Conservation (phyloP, 139 green algal genomes). For the Yamagishiella unicocca region DNA sequence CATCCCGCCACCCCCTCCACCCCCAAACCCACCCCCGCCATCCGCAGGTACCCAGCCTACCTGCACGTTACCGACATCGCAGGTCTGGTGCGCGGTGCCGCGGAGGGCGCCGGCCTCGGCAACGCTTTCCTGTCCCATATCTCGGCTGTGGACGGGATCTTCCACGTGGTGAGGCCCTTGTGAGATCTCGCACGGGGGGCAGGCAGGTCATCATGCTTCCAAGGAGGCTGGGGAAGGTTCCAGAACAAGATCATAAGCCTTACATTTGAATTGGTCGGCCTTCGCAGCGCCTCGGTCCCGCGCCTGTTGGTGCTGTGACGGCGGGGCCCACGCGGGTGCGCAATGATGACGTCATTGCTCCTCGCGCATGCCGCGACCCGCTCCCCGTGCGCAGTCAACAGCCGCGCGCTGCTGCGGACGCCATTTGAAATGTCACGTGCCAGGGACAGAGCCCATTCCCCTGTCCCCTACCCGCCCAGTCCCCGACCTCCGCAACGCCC, state of each 20-base stretch:
- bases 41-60: constrained; percentile 83
- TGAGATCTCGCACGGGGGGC: background rate
- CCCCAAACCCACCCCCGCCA: background rate
- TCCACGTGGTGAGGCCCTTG: constrained; percentile 83
- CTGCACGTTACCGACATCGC: constrained; percentile 94
- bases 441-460: too few relatives aligned
- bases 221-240: too few relatives aligned
- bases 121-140: constrained; percentile 97
- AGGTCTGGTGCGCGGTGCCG: constrained; percentile 84
- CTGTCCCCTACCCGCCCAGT: background rate
- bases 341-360: too few relatives aligned
- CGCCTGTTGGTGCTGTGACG: too few relatives aligned
- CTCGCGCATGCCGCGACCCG: too few relatives aligned
- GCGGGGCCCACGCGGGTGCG: too few relatives aligned
- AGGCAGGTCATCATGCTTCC: too few relatives aligned
- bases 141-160: constrained; percentile 92
- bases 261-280: too few relatives aligned
- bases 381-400: too few relatives aligned
- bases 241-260: too few relatives aligned
- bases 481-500: background rate
- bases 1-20: background rate
- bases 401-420: too few relatives aligned
- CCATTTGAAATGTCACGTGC: background rate
- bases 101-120: constrained; percentile 87
- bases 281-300: too few relatives aligned